Conservation (phyloP, 495 filamentous ascomycete genomes). For the Tetracladium setigerum region DNA sequence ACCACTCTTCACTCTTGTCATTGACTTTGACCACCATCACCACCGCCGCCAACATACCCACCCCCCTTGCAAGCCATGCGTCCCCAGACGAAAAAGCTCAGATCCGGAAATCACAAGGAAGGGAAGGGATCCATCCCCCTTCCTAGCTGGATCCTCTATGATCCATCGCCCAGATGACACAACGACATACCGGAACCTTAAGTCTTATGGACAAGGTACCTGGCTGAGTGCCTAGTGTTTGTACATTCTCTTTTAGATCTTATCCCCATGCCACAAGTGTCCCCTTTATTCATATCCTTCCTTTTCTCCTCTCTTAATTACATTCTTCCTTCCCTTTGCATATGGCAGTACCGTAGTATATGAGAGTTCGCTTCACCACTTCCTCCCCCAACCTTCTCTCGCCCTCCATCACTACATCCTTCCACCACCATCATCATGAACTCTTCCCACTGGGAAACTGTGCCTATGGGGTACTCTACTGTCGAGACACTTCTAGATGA, state of each 20-base stretch:
- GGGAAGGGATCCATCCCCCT: background rate
- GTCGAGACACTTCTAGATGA: constrained; percentile 22
- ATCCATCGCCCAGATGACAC: constrained; percentile 19
- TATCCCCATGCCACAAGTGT: constrained; percentile 5
- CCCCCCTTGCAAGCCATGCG: constrained; percentile 9
- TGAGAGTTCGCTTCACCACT: too few relatives aligned
- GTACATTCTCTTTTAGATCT: constrained; percentile 18
- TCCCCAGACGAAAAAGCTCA: constrained; percentile 22
- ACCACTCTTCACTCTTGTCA: constrained; percentile 4
- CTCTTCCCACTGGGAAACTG: constrained; percentile 6
- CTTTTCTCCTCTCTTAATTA: constrained; percentile 2
- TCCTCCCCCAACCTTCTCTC: background rate
- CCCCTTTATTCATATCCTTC: constrained; percentile 3
- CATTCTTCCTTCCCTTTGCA: constrained; percentile 8
- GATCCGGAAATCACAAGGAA: constrained; percentile 17
- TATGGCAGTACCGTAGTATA: constrained; percentile 1
- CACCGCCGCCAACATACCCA: constrained; percentile 15
- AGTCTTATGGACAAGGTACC: constrained; percentile 19
- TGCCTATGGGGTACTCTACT: constrained; percentile 12
- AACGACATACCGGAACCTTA: constrained; percentile 19
- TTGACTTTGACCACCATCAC: constrained; percentile 14
- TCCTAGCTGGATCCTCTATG: constrained; percentile 14
- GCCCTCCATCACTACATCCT: background rate
- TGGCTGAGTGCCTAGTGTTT: constrained; percentile 6
- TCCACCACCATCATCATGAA: constrained; percentile 13